Conservation (phyloP, 371 early-diverging fungal species). For the Syncephalastrum monosporum region DNA sequence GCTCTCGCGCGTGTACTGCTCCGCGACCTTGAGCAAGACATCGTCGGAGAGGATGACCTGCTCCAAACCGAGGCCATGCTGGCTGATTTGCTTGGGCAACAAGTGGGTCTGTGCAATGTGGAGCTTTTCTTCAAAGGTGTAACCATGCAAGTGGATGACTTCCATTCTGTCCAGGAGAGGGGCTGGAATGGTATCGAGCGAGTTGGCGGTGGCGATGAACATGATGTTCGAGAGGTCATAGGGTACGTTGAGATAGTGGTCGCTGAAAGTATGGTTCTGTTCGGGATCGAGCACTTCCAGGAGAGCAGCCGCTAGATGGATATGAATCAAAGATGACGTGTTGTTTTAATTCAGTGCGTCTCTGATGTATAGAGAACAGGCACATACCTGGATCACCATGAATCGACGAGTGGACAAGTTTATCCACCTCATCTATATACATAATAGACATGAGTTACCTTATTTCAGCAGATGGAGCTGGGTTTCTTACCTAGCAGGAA, state of each 20-base stretch:
- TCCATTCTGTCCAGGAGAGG: conserved; percentile 90
- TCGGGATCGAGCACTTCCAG: conserved; percentile 89
- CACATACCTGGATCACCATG: conserved; percentile 70
- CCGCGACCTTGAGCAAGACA: conserved; percentile 61
- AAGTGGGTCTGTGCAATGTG: conserved; percentile 53
- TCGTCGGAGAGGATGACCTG: conserved; percentile 58
- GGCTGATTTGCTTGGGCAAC: conserved; percentile 68
- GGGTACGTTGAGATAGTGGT: conserved; percentile 84
- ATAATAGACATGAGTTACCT: not conserved
- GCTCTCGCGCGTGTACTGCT: conserved; percentile 83
- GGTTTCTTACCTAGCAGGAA: conserved; percentile 58
- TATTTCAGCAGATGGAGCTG: not conserved
- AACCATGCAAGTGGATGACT: conserved; percentile 78
- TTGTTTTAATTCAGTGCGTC: not conserved
- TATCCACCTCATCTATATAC: conserved; percentile 76
- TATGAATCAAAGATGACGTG: not conserved
- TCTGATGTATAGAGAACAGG: not conserved
- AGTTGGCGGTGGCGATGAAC: conserved; percentile 89
- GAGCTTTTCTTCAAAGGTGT: conserved; percentile 82
- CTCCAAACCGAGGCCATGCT: conserved; percentile 60
- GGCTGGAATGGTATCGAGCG: conserved; percentile 72
- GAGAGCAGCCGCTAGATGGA: conserved; percentile 63
- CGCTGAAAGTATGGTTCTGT: conserved; percentile 79
- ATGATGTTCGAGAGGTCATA: conserved; percentile 83
- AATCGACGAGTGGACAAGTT: conserved; percentile 62